Percentiles rank a stretch among this genome's conserved stretches.
Evolutionary conservation across 306 rosid genomes (phyloP).

Genomic region (Castanea crenata): DNA sequence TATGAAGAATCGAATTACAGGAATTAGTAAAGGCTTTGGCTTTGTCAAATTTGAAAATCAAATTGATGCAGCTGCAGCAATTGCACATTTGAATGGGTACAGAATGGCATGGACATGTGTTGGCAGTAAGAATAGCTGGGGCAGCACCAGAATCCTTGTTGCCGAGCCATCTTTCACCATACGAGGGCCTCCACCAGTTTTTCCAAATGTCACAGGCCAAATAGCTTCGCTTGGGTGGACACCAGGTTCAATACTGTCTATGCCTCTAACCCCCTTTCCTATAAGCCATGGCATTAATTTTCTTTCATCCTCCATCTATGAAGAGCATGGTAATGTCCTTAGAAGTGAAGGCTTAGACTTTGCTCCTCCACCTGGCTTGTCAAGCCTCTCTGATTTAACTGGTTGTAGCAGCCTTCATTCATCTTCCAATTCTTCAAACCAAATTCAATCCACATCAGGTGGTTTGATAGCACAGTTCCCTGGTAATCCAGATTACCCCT

Average conservation of each 20-base stretch:
- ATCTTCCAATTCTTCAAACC: conserved; percentile 3
- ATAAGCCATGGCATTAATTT: not conserved
- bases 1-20: conserved; percentile 20
- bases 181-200: not conserved
- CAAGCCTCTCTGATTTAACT: not conserved
- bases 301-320: not conserved
- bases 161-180: not conserved
- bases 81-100: conserved; percentile 17
- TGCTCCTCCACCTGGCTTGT: conserved; percentile 12
- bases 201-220: conserved; percentile 9
- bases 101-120: conserved; percentile 12
- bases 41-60: conserved; percentile 18
- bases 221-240: not conserved
- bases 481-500: conserved; percentile 1
- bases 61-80: conserved; percentile 12
- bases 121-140: conserved; percentile 15
- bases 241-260: conserved; percentile 18
- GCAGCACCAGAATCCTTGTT: no score
- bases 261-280: conserved; percentile 1
- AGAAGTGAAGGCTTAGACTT: not conserved
- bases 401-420: conserved; percentile 9
- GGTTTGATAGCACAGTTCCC: conserved; percentile 6
- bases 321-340: conserved; percentile 7
- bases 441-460: not conserved
- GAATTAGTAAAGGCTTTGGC: conserved; percentile 17